phyloP scores from a whole-genome alignment of 768 basidiomycete species.

The Lactarius vividus region DNA sequence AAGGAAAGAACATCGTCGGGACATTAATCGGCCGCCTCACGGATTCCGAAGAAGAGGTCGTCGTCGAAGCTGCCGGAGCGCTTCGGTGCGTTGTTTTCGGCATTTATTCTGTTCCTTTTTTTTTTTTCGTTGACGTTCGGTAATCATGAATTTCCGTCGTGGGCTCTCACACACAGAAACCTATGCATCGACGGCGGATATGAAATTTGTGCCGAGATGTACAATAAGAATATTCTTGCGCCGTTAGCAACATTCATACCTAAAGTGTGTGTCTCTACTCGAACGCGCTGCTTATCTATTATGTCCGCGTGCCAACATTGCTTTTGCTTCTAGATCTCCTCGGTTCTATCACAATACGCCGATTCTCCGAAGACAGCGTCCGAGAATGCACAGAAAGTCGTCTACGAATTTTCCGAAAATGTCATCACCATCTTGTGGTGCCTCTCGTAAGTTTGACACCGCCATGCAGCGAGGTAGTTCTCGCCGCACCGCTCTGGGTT shows the following conservation, averaged over 20 bases:
- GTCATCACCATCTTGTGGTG: slow-evolving; percentile 93
- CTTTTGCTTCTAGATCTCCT: slow-evolving; percentile 57
- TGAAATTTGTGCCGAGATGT: slow-evolving; percentile 96
- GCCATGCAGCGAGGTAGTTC: not conserved
- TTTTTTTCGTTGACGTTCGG: not conserved
- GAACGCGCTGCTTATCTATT: not conserved
- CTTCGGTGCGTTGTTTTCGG: slow-evolving; percentile 56
- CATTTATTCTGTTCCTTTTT: not conserved
- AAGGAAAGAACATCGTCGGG: slow-evolving; percentile 88
- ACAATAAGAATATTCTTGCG: slow-evolving; percentile 87
- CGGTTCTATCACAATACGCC: slow-evolving; percentile 64
- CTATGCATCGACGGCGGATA: slow-evolving; percentile 93
- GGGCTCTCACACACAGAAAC: slow-evolving; percentile 63
- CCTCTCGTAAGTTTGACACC: slow-evolving; percentile 67
- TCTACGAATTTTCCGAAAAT: slow-evolving; percentile 89
- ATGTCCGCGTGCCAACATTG: slow-evolving; percentile 8
- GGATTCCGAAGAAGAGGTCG: slow-evolving; percentile 87
- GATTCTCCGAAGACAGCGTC: slow-evolving; percentile 58
- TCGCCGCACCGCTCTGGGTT: slow-evolving; percentile 24
- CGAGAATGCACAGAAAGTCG: slow-evolving; percentile 68
- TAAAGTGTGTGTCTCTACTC: slow-evolving; percentile 48
- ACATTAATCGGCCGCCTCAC: slow-evolving; percentile 82
- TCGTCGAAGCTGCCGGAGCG: slow-evolving; percentile 86
- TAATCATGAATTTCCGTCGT: not conserved
- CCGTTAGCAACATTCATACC: slow-evolving; percentile 74